Percentiles rank a stretch among this genome's conserved stretches.
These are phyloP conservation scores for Plenodomus lindquistii DNA, from an alignment of 2,329 filamentous ascomycete genomes.

Conservation along the genomic window DNA sequence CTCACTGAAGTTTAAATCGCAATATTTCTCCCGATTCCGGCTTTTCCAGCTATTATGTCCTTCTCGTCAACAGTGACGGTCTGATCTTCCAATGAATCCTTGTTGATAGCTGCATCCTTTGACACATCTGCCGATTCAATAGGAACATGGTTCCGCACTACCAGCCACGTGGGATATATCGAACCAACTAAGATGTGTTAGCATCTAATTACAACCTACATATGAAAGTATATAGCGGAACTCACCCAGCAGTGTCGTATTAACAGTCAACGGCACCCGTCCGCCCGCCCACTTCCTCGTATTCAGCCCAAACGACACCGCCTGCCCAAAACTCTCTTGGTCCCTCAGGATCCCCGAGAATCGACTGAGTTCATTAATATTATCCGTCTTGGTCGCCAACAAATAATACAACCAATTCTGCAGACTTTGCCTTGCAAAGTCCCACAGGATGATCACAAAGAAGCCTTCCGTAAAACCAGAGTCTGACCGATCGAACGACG, in stretches of 20 bases:
- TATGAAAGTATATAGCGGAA: not conserved
- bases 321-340: constrained; percentile 52
- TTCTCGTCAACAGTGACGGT: no score
- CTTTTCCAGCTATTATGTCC: no score
- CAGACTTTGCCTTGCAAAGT: constrained; percentile 56
- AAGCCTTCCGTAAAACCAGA: constrained; percentile 52
- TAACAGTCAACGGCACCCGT: constrained; percentile 49
- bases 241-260: constrained; percentile 32
- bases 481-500: constrained; percentile 47
- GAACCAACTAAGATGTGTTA: constrained; percentile 13
- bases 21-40: no score
- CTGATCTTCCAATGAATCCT: no score
- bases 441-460: constrained; percentile 55
- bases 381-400: constrained; percentile 59
- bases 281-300: constrained; percentile 50
- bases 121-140: constrained; percentile 18
- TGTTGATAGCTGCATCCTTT: no score
- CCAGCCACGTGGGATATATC: constrained; percentile 37
- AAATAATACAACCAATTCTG: constrained; percentile 63
- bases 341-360: constrained; percentile 51
- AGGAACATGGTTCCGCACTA: constrained; percentile 34
- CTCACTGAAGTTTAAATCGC: no score
- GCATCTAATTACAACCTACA: not conserved
- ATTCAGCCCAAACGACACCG: constrained; percentile 50
- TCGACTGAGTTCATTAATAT: constrained; percentile 56